Evolutionary conservation across 169 alveolate species (phyloP).

Genomic region (Cryptosporidium felis): DNA sequence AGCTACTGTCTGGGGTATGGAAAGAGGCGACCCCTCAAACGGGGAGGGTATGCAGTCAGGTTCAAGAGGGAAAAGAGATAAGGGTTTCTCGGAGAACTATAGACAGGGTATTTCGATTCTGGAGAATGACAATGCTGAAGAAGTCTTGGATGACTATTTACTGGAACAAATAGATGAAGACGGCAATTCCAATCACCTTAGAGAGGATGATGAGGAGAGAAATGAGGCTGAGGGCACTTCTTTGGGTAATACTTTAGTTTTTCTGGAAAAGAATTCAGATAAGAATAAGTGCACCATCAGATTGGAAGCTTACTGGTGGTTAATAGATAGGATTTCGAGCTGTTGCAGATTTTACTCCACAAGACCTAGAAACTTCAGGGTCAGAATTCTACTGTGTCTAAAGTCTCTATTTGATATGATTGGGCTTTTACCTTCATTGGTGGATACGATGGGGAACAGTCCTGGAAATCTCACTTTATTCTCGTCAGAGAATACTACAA

Average conservation of each 20-base stretch:
- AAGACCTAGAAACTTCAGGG: slow-evolving; percentile 27
- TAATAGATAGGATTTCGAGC: slow-evolving; percentile 19
- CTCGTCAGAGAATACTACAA: not conserved
- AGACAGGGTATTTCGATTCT: no score
- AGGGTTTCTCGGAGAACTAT: no score
- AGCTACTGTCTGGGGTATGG: no score
- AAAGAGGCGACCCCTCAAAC: no score
- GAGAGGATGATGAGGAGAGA: not conserved
- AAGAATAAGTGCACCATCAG: not conserved
- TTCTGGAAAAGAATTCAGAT: no score
- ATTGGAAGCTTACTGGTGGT: slow-evolving; percentile 31
- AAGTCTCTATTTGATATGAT: slow-evolving; percentile 14
- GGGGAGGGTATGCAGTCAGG: no score
- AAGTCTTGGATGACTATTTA: slow-evolving; percentile 12
- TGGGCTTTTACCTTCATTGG: not conserved
- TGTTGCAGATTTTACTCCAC: slow-evolving; percentile 33
- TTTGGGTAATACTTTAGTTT: no score
- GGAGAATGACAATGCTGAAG: slow-evolving; percentile 11
- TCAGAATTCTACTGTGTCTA: not conserved
- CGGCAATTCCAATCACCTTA: not conserved
- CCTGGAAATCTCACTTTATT: not conserved
- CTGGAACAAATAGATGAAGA: not conserved
- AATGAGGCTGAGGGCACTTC: not conserved
- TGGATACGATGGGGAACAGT: no score
- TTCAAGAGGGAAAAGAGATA: no score